These are phyloP conservation scores for Kluyveromyces wickerhamii DNA, from an alignment of 805 yeast genomes.

Conservation along the genomic window DNA sequence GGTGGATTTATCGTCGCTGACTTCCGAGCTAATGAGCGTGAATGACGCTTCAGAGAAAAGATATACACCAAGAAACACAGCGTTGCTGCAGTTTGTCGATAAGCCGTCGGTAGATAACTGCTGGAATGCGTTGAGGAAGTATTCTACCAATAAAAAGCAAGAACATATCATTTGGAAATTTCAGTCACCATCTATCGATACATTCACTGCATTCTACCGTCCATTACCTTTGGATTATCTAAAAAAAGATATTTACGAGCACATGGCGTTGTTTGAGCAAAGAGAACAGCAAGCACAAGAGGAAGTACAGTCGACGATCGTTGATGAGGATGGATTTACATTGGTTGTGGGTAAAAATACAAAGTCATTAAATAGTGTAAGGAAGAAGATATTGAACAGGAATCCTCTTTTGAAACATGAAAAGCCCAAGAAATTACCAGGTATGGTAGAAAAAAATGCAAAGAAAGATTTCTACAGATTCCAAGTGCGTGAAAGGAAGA, in stretches of 20 bases:
- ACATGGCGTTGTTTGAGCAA: slow-evolving; percentile 58
- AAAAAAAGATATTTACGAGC: slow-evolving; percentile 47
- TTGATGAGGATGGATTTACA: slow-evolving; percentile 93
- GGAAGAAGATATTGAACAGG: slow-evolving; percentile 27
- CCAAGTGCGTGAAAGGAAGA: slow-evolving; percentile 91
- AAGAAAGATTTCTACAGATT: slow-evolving; percentile 91
- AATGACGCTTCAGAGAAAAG: slow-evolving; percentile 26
- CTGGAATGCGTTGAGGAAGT: slow-evolving; percentile 49
- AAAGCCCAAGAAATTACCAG: slow-evolving; percentile 13
- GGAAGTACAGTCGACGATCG: slow-evolving; percentile 47
- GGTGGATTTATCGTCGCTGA: slow-evolving; percentile 48
- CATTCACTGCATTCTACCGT: slow-evolving; percentile 37
- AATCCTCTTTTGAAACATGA: slow-evolving; percentile 29
- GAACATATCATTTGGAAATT: slow-evolving; percentile 27
- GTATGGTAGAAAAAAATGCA: slow-evolving; percentile 54
- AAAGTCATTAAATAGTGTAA: slow-evolving; percentile 49
- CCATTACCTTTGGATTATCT: slow-evolving; percentile 44
- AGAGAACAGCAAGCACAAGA: slow-evolving; percentile 59
- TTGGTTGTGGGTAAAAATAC: slow-evolving; percentile 82
- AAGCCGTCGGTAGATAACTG: slow-evolving; percentile 46
- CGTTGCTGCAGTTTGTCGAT: slow-evolving; percentile 67
- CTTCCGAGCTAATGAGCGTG: slow-evolving; percentile 44
- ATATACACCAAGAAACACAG: slow-evolving; percentile 66
- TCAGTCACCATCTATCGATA: slow-evolving; percentile 29
- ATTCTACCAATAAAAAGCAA: slow-evolving; percentile 48